These are phyloP conservation scores for Chlorella sp. DNA, from an alignment of 139 green algal species.

Conservation along the genomic window DNA sequence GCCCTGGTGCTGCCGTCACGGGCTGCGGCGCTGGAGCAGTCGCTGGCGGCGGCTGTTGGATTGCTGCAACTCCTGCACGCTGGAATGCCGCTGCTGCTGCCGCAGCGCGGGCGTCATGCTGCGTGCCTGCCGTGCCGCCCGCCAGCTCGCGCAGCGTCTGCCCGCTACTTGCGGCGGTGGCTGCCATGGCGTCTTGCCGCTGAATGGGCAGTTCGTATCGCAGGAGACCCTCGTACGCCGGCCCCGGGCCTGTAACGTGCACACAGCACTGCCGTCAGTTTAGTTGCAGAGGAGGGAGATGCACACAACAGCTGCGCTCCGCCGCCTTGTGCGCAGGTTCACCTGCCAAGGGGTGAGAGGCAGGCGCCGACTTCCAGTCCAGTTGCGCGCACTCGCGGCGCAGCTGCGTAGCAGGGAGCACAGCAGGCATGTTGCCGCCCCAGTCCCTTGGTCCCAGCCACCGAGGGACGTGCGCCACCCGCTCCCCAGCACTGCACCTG, in stretches of 20 bases:
- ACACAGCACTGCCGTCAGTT: not conserved
- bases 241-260: not conserved
- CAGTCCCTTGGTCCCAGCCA: too few species aligned
- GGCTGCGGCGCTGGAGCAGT: not conserved
- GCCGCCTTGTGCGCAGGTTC: not conserved
- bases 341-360: not conserved
- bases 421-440: too few species aligned
- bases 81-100: slow-evolving; percentile 17
- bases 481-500: too few species aligned
- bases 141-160: slow-evolving; percentile 37
- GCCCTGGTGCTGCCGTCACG: not conserved
- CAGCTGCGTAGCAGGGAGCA: too few species aligned
- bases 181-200: slow-evolving; percentile 35
- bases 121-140: not conserved
- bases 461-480: too few species aligned
- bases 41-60: not conserved
- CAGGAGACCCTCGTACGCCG: slow-evolving; percentile 6
- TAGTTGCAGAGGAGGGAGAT: not conserved
- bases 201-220: slow-evolving; percentile 16
- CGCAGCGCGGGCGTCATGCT: not conserved
- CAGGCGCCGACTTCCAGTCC: slow-evolving; percentile 22
- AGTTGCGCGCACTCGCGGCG: slow-evolving; percentile 40
- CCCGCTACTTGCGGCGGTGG: slow-evolving; percentile 32
- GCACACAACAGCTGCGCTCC: not conserved
- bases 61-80: not conserved